These are phyloP conservation scores for Microcos paniculata DNA, from an alignment of 345 rosid genomes.

Conservation along the genomic window DNA sequence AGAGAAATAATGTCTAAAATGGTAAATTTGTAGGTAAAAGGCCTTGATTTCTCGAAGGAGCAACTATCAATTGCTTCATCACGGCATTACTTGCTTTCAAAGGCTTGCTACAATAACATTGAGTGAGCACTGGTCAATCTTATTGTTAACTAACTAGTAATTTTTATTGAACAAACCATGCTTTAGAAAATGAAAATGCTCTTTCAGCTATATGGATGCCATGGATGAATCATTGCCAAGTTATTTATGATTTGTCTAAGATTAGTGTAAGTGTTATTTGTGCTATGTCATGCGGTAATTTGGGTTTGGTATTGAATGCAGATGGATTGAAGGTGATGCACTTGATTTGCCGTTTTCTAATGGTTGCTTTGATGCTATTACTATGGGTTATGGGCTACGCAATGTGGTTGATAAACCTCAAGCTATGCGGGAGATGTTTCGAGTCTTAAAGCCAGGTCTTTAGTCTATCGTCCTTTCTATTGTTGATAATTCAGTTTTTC, in stretches of 20 bases:
- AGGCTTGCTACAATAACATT: slow-evolving; percentile 67
- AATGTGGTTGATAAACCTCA: slow-evolving; percentile 63
- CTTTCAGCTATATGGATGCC: background rate
- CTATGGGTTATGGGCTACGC: slow-evolving; percentile 86
- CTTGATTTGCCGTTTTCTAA: slow-evolving; percentile 70
- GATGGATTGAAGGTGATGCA: slow-evolving; percentile 91
- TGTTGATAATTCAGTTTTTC: background rate
- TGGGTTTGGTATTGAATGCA: slow-evolving; percentile 16
- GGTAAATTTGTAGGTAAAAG: slow-evolving; percentile 51
- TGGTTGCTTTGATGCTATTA: slow-evolving; percentile 69
- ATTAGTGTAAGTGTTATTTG: too few species aligned
- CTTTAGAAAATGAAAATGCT: background rate
- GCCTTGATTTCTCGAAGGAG: slow-evolving; percentile 82
- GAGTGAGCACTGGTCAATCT: slow-evolving; percentile 83
- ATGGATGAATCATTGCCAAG: background rate
- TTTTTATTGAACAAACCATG: background rate
- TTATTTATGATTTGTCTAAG: background rate
- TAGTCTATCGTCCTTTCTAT: background rate
- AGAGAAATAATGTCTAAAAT: background rate
- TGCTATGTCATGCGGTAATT: background rate
- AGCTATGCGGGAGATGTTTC: slow-evolving; percentile 65
- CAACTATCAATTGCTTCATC: slow-evolving; percentile 70
- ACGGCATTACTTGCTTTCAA: slow-evolving; percentile 43
- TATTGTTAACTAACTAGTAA: slow-evolving; percentile 20
- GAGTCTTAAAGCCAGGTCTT: slow-evolving; percentile 78